Base-by-base conservation (phyloP, 768 basidiomycete genomes). In the Tylopilus subfusipes region DNA sequence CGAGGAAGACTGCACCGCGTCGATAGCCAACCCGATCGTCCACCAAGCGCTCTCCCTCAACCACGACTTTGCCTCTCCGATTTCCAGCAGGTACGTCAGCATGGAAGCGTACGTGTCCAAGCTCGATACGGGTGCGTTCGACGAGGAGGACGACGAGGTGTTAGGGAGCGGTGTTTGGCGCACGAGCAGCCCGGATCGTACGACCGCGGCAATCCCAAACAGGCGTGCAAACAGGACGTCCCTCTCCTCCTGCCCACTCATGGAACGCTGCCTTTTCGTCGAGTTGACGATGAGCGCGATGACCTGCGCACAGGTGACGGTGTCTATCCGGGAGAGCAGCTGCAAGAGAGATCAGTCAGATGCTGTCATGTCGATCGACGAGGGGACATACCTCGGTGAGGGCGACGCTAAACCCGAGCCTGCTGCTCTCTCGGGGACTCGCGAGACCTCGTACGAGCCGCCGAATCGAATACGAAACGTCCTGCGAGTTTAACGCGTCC, bases 381-480 rank as follows among this genome's bases (percentile, higher is more conserved):
- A 25, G 33, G 38, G 21, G 30, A 53, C 82, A 61, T 65, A 96
- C 95, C 79, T 97, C 95, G 0, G 96, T 93, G 60, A 99, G 75
- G 30, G 94, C 93, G 42, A 99, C 96, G 10, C 94, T 93, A 68
- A 98, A 99, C 18, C 96, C 96, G 34, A 98, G 75, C 60, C 96
- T 75, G 70, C 93, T 96, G 69, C 91, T 92, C 68, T 99, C 95
- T 63, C 94, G 78, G 2, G 93, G 89, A 69, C 92, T 95, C 0
- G 90, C 92, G 29, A 99, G 77, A 13, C 96, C 96, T 39, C 93
- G 80, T 18, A 96, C 75, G 33, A 99, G 80, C 16, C 96, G 72
- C 48, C 90, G 82, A 64, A 98, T 84, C 5, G 95, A 90, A 68
- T 99, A 99, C 7, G 90, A 82, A 2, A 97, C 91, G 75, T 99